These are phyloP conservation scores for Verbascum thapsus DNA, from an alignment of 257 asterid species.

Conservation along the genomic window DNA sequence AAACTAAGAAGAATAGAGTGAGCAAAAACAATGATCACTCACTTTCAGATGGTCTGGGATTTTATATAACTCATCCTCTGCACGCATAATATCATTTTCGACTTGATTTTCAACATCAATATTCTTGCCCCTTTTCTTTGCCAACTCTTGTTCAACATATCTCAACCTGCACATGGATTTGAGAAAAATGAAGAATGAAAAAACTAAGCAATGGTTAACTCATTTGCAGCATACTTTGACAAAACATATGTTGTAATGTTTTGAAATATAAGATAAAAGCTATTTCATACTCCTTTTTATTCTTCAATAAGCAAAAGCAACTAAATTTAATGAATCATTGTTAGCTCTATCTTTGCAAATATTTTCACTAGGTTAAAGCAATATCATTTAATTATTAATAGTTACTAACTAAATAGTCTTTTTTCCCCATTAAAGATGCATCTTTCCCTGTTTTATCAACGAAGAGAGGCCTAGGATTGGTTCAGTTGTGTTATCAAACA, in stretches of 20 bases:
- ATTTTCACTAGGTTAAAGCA: too few species aligned
- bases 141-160: constrained; percentile 90
- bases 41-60: constrained; percentile 95
- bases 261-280: constrained; percentile 6
- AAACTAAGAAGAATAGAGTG: constrained; percentile 16
- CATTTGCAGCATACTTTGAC: constrained; percentile 9
- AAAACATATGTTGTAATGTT: background rate
- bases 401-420: too few species aligned
- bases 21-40: constrained; percentile 34
- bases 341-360: background rate
- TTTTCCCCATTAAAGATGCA: too few species aligned
- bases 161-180: constrained; percentile 59
- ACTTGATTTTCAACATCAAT: constrained; percentile 57
- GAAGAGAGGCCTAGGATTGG: too few species aligned
- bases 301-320: background rate
- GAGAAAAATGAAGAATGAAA: constrained; percentile 14
- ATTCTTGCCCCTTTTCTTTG: constrained; percentile 81
- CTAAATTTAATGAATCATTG: background rate
- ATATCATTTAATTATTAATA: too few species aligned
- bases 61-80: constrained; percentile 84
- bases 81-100: constrained; percentile 70
- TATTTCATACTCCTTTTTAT: background rate
- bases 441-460: too few species aligned
- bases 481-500: too few species aligned
- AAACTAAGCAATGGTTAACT: background rate